These are phyloP conservation scores for Pyrus hybrid DNA, from an alignment of 331 rosid genomes.

Conservation along the genomic window DNA sequence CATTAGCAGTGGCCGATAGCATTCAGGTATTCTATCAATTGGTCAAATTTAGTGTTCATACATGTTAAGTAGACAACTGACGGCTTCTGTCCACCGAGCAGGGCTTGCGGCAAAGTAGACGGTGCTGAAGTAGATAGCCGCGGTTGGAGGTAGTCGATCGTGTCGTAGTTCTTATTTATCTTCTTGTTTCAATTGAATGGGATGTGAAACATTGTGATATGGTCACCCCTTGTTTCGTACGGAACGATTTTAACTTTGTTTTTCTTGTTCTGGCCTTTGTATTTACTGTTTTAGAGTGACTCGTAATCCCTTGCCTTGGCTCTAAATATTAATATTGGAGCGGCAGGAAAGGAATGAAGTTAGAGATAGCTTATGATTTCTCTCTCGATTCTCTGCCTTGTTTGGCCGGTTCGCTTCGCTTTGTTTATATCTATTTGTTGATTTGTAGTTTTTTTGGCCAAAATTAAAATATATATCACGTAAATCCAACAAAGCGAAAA, in stretches of 20 bases:
- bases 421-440: no score
- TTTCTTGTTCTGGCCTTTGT: constrained; percentile 14
- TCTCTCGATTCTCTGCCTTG: no score
- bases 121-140: constrained; percentile 18
- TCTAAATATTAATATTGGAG: no score
- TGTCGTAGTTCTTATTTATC: constrained; percentile 6
- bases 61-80: constrained; percentile 14
- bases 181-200: constrained; percentile 24
- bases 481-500: no score
- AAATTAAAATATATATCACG: no score
- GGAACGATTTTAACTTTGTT: constrained; percentile 22
- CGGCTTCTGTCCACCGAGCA: constrained; percentile 23
- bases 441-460: no score
- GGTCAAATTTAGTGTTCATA: constrained; percentile 15
- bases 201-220: constrained; percentile 37
- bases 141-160: constrained; percentile 19
- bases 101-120: constrained; percentile 31
- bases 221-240: constrained; percentile 36
- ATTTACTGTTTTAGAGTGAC: constrained; percentile 1
- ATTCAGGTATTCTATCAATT: constrained; percentile 25
- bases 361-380: no score
- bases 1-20: constrained; percentile 11
- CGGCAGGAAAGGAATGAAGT: no score
- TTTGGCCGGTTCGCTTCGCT: no score
- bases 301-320: no score